A percentile compares a stretch with the other conserved stretches of the same genome.
Conservation (phyloP, 176 grass and related monocot species). For the Triticum aestivum region DNA sequence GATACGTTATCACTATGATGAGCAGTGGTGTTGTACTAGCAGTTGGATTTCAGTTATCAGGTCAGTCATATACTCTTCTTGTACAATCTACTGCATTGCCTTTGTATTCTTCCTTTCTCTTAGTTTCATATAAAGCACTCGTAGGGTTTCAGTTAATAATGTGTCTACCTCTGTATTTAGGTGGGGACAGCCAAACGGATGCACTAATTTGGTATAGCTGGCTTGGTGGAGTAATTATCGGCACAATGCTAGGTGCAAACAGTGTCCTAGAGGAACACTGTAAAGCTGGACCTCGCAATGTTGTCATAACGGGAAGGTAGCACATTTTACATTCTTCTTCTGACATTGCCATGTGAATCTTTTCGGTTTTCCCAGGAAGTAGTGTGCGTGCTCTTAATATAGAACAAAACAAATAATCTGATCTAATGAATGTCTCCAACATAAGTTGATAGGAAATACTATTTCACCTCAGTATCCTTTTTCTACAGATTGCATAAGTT, state of each 20-base stretch:
- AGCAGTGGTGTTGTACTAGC: constrained; percentile 83
- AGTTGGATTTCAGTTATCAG: constrained; percentile 97
- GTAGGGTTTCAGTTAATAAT: constrained; percentile 4
- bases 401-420: background rate
- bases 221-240: constrained; percentile 95
- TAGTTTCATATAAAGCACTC: background rate
- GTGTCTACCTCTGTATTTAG: constrained; percentile 28
- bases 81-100: background rate
- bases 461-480: background rate
- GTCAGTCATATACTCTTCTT: constrained; percentile 26
- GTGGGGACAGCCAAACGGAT: constrained; percentile 80
- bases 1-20: constrained; percentile 91
- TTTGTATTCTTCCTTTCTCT: constrained; percentile 7
- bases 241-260: constrained; percentile 91
- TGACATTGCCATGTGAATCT: background rate
- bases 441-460: background rate
- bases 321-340: background rate
- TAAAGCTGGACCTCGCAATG: constrained; percentile 93
- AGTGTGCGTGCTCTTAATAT: background rate
- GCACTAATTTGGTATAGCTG: constrained; percentile 99
- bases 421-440: background rate
- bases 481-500: background rate
- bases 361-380: background rate
- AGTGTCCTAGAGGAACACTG: constrained; percentile 91
- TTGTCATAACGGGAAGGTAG: constrained; percentile 98